Base-by-base conservation (phyloP, 2,329 filamentous ascomycete genomes). In the Aureobasidium sp. region DNA sequence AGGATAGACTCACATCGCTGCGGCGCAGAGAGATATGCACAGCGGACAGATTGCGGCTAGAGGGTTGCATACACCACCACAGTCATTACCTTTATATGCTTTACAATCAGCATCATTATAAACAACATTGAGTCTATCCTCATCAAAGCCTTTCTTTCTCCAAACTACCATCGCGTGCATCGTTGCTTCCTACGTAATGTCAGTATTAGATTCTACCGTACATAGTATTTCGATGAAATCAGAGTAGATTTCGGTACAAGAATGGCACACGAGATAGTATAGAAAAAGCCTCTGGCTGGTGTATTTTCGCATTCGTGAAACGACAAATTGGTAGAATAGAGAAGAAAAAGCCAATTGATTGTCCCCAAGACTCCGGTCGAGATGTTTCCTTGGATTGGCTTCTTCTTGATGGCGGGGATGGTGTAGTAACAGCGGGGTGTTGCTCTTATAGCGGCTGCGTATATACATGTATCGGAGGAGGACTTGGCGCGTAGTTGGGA, bases 251-350 rank as follows among this genome's bases (percentile, higher is more conserved):
- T n/a, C 21, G 34, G 21, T 34, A 52, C 49, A 52, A 7, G 37
- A 10, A 37, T 36, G 34, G 30, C 34, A 52, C 49, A 45, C 29
- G 21, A 36, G 2, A 57, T 34, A 30, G 32, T 11, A 44, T 10
- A 16, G 32, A 13, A 9, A 57, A 32, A 45, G 53, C 53, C 39
- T 45, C 30, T 57, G 53, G 41, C 41, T 57, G 53, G 53, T 57
- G 32, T 42, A 37, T 54, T 57, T 57, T 57, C 36, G 39, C 53
- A 57, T 57, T 57, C 53, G 16, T 45, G 27, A 45, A 41, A 45
- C 15, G 41, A 57, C 41, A 36, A 32, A 57, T 16, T 57, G 39
- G 7, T 45, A 37, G 37, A 34, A 57, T n/a, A 57, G 53, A 27
- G 53, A 45, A 21, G 21, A 45, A 45, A 55, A 30, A 9, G 53